Conservation (phyloP, 2,329 filamentous ascomycete species). For the Knoxdaviesia capensis region DNA sequence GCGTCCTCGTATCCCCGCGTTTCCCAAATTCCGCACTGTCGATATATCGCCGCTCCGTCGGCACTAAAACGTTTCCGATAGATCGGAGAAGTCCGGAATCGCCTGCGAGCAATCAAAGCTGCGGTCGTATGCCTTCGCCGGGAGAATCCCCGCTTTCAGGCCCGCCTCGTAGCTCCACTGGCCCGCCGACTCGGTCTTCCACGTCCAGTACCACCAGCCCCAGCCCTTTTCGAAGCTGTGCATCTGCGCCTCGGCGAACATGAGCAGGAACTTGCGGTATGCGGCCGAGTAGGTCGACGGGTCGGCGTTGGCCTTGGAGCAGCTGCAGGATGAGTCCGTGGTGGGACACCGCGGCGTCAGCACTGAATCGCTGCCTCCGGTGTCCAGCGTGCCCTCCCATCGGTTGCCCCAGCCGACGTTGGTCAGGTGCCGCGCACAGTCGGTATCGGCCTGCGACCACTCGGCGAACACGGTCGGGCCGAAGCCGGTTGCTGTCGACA, state of each 20-base stretch:
- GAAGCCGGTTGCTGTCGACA: constrained; percentile 59
- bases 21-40: too few relatives aligned
- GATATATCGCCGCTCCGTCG: too few relatives aligned
- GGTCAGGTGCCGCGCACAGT: constrained; percentile 74
- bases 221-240: constrained; percentile 76
- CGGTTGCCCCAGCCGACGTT: constrained; percentile 75
- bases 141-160: constrained; percentile 58
- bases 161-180: constrained; percentile 90
- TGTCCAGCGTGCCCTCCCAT: constrained; percentile 75
- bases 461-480: constrained; percentile 90
- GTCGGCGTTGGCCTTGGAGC: constrained; percentile 56
- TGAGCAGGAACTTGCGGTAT: constrained; percentile 73
- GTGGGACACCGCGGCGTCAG: constrained; percentile 57
- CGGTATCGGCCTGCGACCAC: constrained; percentile 94
- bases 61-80: constrained; percentile 20
- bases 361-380: constrained; percentile 38
- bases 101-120: constrained; percentile 45
- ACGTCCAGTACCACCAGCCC: constrained; percentile 99
- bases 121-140: constrained; percentile 48
- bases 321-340: constrained; percentile 45
- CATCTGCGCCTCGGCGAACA: constrained; percentile 95
- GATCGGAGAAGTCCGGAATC: constrained; percentile 31
- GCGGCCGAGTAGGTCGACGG: constrained; percentile 41
- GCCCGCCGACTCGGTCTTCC: constrained; percentile 68
- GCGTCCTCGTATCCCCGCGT: too few relatives aligned